Conservation (phyloP, 164 flowering plant genomes). For the Annona cherimola region DNA sequence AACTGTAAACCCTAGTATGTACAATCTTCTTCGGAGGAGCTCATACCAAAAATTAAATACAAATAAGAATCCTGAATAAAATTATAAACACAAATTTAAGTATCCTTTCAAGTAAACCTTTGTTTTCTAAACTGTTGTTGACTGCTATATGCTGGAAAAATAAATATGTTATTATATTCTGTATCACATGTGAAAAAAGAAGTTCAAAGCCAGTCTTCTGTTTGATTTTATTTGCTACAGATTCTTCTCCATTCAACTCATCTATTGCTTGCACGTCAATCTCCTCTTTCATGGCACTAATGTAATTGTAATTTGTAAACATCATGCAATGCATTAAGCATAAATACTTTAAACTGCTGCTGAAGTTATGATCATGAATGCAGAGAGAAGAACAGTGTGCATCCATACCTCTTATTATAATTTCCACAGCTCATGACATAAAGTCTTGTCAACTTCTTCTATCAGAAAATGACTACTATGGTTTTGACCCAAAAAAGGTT, state of each 20-base stretch:
- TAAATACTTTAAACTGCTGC: not conserved
- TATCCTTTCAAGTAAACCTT: no score
- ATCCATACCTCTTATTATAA: constrained; percentile 53
- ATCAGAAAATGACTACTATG: constrained; percentile 50
- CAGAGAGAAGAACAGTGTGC: constrained; percentile 49
- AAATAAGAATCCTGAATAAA: no score
- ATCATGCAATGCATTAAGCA: not conserved
- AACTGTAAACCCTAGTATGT: no score
- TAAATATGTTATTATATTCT: no score
- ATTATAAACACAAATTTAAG: no score
- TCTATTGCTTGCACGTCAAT: not conserved
- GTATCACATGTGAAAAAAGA: no score
- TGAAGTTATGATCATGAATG: constrained; percentile 11
- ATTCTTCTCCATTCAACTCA: not conserved
- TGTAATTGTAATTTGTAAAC: no score
- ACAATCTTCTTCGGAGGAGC: no score
- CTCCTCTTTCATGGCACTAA: no score
- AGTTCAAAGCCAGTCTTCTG: not conserved
- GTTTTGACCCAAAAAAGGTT: constrained; percentile 66
- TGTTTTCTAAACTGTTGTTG: no score
- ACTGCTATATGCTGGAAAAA: no score
- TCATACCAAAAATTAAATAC: no score
- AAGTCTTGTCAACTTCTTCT: constrained; percentile 39
- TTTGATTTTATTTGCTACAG: not conserved
- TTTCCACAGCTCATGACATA: constrained; percentile 42